Evolutionary conservation across 192 early-diverging fungal species (phyloP).

Genomic region (Coemansia umbellata): DNA sequence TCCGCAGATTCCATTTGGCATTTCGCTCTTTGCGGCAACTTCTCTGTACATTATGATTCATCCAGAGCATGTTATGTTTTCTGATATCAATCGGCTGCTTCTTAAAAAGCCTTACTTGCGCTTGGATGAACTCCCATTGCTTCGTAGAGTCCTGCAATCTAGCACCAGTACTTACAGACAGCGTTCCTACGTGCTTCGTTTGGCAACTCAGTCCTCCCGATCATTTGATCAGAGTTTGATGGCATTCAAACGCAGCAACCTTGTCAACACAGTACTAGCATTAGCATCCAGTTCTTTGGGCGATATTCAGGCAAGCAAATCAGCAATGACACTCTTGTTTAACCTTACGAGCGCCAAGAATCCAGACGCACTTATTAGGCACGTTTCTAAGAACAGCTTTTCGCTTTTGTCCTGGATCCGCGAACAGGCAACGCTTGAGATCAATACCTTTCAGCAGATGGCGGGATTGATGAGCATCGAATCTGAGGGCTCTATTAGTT

Average conservation of each 20-base stretch:
- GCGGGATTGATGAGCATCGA: background rate
- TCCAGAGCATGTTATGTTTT: conserved; percentile 41
- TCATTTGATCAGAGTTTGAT: conserved; percentile 18
- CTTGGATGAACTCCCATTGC: conserved; percentile 26
- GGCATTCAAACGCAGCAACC: conserved; percentile 12
- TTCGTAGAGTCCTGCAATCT: conserved; percentile 13
- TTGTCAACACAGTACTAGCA: conserved; percentile 22
- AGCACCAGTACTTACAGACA: conserved; percentile 1
- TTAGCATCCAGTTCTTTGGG: conserved; percentile 32
- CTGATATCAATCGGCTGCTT: conserved; percentile 22
- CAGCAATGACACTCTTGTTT: conserved; percentile 31
- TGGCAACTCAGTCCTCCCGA: conserved; percentile 34
- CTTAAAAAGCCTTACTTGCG: conserved; percentile 26
- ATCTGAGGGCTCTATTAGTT: background rate
- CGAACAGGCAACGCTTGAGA: conserved; percentile 26
- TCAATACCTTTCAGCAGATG: conserved; percentile 14
- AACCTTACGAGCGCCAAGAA: conserved; percentile 25
- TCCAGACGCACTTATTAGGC: conserved; percentile 8
- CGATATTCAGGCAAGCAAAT: conserved; percentile 31
- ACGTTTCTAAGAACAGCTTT: conserved; percentile 31
- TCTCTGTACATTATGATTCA: conserved; percentile 30
- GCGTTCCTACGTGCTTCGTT: conserved; percentile 25
- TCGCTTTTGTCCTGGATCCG: conserved; percentile 41
- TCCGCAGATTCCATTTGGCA: conserved; percentile 33
- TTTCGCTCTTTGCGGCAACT: conserved; percentile 33